Evolutionary conservation across 768 basidiomycete genomes (phyloP).

Genomic region (Serendipita sp.): DNA sequence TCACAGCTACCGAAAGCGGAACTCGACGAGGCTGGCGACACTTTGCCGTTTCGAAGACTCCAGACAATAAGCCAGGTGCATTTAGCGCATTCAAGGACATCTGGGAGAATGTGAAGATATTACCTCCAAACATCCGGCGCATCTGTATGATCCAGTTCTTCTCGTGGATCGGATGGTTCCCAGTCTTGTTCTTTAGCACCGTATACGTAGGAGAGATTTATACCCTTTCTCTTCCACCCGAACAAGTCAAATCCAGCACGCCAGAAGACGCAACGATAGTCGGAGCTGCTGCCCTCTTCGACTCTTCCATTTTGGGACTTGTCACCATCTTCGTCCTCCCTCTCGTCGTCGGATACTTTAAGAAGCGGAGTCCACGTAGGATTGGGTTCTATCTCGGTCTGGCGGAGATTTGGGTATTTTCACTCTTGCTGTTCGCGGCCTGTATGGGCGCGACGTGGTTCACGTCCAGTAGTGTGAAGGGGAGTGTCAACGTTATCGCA

Average conservation of each 20-base stretch:
- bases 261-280: slow-evolving; percentile 64
- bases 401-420: slow-evolving; percentile 62
- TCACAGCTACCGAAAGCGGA: slow-evolving; percentile 10
- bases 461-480: slow-evolving; percentile 48
- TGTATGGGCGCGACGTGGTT: slow-evolving; percentile 81
- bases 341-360: slow-evolving; percentile 23
- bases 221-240: too few relatives aligned
- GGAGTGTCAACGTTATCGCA: slow-evolving; percentile 55
- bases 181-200: slow-evolving; percentile 74
- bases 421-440: slow-evolving; percentile 53
- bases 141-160: slow-evolving; percentile 75
- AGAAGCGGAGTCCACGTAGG: slow-evolving; percentile 15
- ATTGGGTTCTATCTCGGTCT: slow-evolving; percentile 36
- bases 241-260: slow-evolving; percentile 13
- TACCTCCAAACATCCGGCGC: slow-evolving; percentile 61
- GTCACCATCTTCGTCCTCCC: slow-evolving; percentile 55
- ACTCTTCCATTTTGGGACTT: slow-evolving; percentile 54
- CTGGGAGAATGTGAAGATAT: slow-evolving; percentile 48
- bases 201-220: slow-evolving; percentile 81
- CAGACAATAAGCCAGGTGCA: slow-evolving; percentile 15
- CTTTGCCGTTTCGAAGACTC: slow-evolving; percentile 1
- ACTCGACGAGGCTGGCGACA: slow-evolving; percentile 16
- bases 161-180: slow-evolving; percentile 90
- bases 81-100: slow-evolving; percentile 34
- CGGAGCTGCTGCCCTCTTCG: slow-evolving; percentile 72